Evolutionary conservation across 148 eudicot species (phyloP).

Genomic region (Chenopodium album): DNA sequence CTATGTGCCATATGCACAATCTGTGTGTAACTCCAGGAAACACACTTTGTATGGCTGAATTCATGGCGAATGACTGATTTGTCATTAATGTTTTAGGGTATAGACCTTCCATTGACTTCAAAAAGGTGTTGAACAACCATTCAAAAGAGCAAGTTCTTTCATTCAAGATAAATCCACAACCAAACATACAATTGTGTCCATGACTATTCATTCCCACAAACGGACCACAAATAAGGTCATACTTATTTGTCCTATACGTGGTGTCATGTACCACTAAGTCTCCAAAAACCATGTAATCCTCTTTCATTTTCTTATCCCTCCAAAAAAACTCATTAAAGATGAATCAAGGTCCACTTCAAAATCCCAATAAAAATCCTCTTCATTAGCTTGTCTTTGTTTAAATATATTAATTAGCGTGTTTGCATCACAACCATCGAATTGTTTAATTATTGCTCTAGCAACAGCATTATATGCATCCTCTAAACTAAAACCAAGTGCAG

Average conservation of each 20-base stretch:
- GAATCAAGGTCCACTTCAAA: background rate
- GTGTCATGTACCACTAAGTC: background rate
- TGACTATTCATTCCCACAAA: background rate
- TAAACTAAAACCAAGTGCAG: background rate
- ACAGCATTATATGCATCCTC: background rate
- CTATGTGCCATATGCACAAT: background rate
- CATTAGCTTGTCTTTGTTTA: background rate
- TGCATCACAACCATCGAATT: background rate
- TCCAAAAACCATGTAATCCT: background rate
- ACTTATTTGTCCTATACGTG: background rate
- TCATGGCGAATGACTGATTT: background rate
- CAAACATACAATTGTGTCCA: background rate
- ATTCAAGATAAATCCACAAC: background rate
- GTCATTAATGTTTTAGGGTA: background rate
- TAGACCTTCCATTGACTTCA: background rate
- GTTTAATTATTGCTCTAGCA: no score
- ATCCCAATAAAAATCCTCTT: slow-evolving; percentile 1
- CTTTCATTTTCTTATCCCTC: no score
- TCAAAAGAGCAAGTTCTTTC: background rate
- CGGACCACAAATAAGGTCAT: background rate
- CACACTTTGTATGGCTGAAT: background rate
- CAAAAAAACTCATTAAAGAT: background rate
- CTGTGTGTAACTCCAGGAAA: background rate
- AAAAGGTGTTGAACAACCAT: background rate
- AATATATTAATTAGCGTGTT: background rate